These are phyloP conservation scores for Backusella australiensis DNA, from an alignment of 192 early-diverging fungal genomes.

Conservation along the genomic window DNA sequence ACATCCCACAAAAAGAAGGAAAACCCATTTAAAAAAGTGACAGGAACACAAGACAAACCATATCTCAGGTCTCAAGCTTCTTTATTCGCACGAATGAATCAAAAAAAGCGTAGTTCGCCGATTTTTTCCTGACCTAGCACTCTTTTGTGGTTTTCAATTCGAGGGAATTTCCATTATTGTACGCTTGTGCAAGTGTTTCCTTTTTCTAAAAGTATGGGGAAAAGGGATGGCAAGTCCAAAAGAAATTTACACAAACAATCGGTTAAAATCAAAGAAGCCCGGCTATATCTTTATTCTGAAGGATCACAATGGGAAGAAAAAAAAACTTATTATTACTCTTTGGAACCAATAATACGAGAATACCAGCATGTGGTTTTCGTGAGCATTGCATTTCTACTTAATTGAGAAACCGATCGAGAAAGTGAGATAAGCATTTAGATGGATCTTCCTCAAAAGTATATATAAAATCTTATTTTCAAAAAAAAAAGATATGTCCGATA, in stretches of 20 bases:
- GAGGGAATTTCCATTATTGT: not conserved
- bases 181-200: not conserved
- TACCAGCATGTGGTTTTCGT: not conserved
- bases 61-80: not conserved
- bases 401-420: not conserved
- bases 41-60: not conserved
- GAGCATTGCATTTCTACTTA: not conserved
- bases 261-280: not conserved
- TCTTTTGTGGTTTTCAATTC: not conserved
- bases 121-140: not conserved
- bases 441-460: not conserved
- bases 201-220: conserved; percentile 2
- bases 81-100: not conserved
- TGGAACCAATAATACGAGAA: not conserved
- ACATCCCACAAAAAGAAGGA: not conserved
- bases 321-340: not conserved
- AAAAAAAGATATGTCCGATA: not conserved
- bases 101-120: not conserved
- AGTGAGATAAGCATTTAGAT: not conserved
- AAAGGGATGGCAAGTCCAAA: not conserved
- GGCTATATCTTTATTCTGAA: not conserved
- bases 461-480: conserved; percentile 1
- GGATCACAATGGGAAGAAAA: not conserved
- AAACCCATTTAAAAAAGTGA: not conserved
- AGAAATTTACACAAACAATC: not conserved